Base-by-base conservation (phyloP, 441 rosid species). In the Adansonia madagascariensis region DNA sequence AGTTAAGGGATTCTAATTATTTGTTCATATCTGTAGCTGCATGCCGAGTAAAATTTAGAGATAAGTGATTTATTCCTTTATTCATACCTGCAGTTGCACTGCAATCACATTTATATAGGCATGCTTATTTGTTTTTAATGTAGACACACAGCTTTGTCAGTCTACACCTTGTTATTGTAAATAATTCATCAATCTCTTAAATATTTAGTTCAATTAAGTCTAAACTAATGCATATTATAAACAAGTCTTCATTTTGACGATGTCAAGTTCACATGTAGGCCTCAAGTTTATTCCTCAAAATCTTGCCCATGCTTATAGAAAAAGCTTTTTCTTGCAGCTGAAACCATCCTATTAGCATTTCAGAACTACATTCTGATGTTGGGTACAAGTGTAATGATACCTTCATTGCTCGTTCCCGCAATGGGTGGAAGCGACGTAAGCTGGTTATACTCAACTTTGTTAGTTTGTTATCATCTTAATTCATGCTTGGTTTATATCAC, bases 381-480 rank as follows among this genome's bases (percentile, higher is more conserved):
- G 71, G 95, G 95, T 62, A 83, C 95, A 71, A 89, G 91, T 80
- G 92, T 88, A 53, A 86, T 91, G 86, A 86, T 91, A 79, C 93
- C 95, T 5, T 82, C 93, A 31, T 20, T 86, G 77, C 90, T 91
- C 0, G 92, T 91, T 1, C 93, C 86, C 1, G 86, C 86, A 64
- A 91, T 91, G 95, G 95, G 95, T 8, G 95, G 93, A 39, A 81
- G 75, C 47, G 82, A 85, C 82, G 95, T 91, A 87, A 87, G 90
- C 79, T 77, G 8, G 35, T 74, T 60, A 56, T 75, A 8, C 68
- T 60, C 75, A 60, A 24, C 41, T 59, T 65, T 31, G 4, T 50
- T 69, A 14, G 73, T 49, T 49, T 1, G 3, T 71, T 24, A 43
- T 50, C 4, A 49, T 63, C 10, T 60, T 63, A 3, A 41, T 64